A percentile compares a stretch with the other conserved stretches of the same genome.
These are phyloP conservation scores for Cyclostephanos tholiformis DNA, from an alignment of 108 stramenopile genomes.

Conservation along the genomic window DNA sequence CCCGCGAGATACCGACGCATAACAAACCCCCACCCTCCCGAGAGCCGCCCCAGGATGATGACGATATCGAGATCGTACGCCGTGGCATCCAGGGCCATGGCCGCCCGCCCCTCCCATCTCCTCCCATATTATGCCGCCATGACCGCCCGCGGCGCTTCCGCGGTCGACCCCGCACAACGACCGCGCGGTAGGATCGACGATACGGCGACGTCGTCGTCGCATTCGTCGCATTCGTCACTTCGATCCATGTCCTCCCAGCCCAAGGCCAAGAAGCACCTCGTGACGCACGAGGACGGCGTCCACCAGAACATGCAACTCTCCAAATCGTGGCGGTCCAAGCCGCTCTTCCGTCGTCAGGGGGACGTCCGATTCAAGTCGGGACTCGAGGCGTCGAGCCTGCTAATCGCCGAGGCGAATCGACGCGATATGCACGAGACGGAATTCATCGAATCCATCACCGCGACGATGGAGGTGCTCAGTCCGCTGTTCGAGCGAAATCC, in stretches of 20 bases:
- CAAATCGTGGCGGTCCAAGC: slow-evolving; percentile 89
- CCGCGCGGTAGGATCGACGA: background rate
- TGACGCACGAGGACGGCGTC: slow-evolving; percentile 67
- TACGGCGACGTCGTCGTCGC: slow-evolving; percentile 7
- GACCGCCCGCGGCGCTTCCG: background rate
- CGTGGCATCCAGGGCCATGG: slow-evolving; percentile 29
- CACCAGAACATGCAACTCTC: slow-evolving; percentile 86
- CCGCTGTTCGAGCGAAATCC: slow-evolving; percentile 96
- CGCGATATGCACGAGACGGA: slow-evolving; percentile 87
- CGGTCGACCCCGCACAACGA: background rate
- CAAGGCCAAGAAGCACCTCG: slow-evolving; percentile 45
- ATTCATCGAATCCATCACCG: slow-evolving; percentile 81
- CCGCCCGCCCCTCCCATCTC: slow-evolving; percentile 4
- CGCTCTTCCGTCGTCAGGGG: slow-evolving; percentile 91
- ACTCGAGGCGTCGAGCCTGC: slow-evolving; percentile 87
- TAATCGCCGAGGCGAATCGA: slow-evolving; percentile 85
- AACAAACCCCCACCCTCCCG: too few species aligned
- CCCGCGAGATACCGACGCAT: too few species aligned
- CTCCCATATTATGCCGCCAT: too few species aligned
- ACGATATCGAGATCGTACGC: slow-evolving; percentile 24
- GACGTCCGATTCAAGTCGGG: slow-evolving; percentile 94
- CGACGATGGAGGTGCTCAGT: slow-evolving; percentile 78
- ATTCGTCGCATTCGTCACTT: background rate
- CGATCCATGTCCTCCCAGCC: slow-evolving; percentile 29
- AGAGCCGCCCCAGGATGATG: background rate